phyloP scores from a whole-genome alignment of 2,329 filamentous ascomycete genomes.

The Ophiostoma sp. region DNA sequence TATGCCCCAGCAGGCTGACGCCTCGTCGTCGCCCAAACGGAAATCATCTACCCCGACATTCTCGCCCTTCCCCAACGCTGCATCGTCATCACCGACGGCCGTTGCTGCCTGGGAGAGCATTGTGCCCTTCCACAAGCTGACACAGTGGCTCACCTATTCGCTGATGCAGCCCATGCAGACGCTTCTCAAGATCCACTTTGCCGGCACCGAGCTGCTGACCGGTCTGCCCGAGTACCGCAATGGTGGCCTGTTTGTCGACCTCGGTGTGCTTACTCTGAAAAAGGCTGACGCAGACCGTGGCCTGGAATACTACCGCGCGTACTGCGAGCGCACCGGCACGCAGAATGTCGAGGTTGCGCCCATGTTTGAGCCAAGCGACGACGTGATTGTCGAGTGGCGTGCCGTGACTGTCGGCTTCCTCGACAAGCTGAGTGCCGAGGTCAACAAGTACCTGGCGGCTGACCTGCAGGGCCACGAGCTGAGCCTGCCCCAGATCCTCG shows the following conservation, averaged over 20 bases:
- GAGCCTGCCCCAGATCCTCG: constrained; percentile 79
- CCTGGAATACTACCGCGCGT: constrained; percentile 48
- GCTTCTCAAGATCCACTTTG: constrained; percentile 47
- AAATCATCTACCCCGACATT: constrained; percentile 46
- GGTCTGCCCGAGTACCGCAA: constrained; percentile 90
- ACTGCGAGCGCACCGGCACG: constrained; percentile 65
- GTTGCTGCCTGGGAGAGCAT: constrained; percentile 71
- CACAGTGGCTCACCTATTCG: constrained; percentile 91
- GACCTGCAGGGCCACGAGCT: constrained; percentile 66
- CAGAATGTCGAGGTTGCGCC: constrained; percentile 52
- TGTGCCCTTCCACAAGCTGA: constrained; percentile 64
- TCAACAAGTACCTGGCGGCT: constrained; percentile 57
- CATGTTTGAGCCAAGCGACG: constrained; percentile 54
- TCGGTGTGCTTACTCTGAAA: constrained; percentile 64
- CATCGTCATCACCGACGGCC: constrained; percentile 29
- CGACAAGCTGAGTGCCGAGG: constrained; percentile 47
- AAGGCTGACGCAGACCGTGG: constrained; percentile 40
- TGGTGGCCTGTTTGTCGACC: constrained; percentile 79
- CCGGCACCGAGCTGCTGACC: constrained; percentile 68
- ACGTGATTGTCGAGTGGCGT: constrained; percentile 62
- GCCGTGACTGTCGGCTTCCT: constrained; percentile 57
- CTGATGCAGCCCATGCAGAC: constrained; percentile 62
- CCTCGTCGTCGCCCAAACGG: constrained; percentile 11
- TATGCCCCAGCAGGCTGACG: constrained; percentile 55
- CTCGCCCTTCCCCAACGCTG: constrained; percentile 42